These are phyloP conservation scores for Lepraria neglecta DNA, from an alignment of 495 filamentous ascomycete genomes.

Conservation along the genomic window DNA sequence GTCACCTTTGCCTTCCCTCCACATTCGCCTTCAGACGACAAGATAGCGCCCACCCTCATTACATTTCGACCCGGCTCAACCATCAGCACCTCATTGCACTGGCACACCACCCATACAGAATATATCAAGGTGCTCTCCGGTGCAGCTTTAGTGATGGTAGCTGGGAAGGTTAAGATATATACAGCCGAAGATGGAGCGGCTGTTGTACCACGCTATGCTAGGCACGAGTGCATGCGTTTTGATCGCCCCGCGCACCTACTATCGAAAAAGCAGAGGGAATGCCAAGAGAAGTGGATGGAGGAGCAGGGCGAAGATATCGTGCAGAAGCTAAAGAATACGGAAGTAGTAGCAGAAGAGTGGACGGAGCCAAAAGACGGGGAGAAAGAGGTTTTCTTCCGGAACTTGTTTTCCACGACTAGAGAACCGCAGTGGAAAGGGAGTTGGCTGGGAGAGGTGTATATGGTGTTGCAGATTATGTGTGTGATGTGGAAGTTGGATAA, in stretches of 20 bases:
- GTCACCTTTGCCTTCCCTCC: neutral
- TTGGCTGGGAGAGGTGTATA: neutral
- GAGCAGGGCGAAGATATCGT: neutral
- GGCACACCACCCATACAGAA: constrained; percentile 8
- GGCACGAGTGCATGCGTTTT: constrained; percentile 19
- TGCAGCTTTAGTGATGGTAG: neutral
- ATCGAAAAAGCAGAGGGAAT: neutral
- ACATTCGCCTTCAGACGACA: neutral
- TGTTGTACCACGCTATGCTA: constrained; percentile 9
- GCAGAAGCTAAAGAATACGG: neutral
- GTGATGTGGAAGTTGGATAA: constrained; percentile 17
- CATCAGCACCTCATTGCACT: neutral
- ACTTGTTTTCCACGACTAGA: neutral
- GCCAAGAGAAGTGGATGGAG: neutral
- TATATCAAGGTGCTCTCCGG: constrained; percentile 1
- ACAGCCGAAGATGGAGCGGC: constrained; percentile 3
- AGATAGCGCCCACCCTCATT: neutral
- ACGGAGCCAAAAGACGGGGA: constrained; percentile 14
- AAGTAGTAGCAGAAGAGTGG: constrained; percentile 12
- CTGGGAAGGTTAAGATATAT: neutral
- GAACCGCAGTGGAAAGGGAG: neutral
- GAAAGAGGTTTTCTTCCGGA: constrained; percentile 15
- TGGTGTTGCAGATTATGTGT: neutral
- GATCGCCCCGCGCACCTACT: constrained; percentile 7
- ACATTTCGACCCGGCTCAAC: neutral